phyloP scores from a whole-genome alignment of 208 protist genomes.

The Crithidia thermophila region DNA sequence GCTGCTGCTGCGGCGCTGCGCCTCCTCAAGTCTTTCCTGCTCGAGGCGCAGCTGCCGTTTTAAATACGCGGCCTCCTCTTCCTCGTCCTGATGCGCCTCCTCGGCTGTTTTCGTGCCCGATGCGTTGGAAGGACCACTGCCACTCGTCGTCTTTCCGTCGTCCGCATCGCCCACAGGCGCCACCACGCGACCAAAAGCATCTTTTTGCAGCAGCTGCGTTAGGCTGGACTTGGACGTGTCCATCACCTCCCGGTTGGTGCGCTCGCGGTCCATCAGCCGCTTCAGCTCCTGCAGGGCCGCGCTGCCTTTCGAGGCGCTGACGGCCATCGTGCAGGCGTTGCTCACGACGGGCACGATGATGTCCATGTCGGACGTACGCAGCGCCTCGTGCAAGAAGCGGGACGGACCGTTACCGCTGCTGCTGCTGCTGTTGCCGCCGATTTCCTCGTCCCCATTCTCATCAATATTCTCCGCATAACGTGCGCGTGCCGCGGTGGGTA shows the following conservation, averaged over 20 bases:
- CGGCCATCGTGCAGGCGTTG: slow-evolving; percentile 43
- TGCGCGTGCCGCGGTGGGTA: slow-evolving; percentile 10
- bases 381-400: slow-evolving; percentile 18
- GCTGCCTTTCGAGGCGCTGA: slow-evolving; percentile 65
- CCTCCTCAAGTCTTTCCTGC: slow-evolving; percentile 22
- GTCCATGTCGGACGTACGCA: slow-evolving; percentile 40
- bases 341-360: slow-evolving; percentile 82
- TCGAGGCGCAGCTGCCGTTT: slow-evolving; percentile 30
- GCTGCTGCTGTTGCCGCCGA: not conserved
- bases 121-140: not conserved
- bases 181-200: slow-evolving; percentile 21
- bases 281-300: slow-evolving; percentile 45
- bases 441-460: not conserved
- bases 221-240: slow-evolving; percentile 76
- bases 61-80: slow-evolving; percentile 24
- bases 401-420: not conserved
- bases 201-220: slow-evolving; percentile 58
- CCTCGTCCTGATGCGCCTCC: slow-evolving; percentile 14
- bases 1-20: not conserved
- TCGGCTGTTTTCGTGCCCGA: not conserved
- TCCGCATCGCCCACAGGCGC: not conserved
- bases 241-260: slow-evolving; percentile 60
- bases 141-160: not conserved
- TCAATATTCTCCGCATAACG: not conserved
- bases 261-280: slow-evolving; percentile 64